phyloP scores from a whole-genome alignment of 208 protist genomes.

The Acanthamoeba triangularis region DNA sequence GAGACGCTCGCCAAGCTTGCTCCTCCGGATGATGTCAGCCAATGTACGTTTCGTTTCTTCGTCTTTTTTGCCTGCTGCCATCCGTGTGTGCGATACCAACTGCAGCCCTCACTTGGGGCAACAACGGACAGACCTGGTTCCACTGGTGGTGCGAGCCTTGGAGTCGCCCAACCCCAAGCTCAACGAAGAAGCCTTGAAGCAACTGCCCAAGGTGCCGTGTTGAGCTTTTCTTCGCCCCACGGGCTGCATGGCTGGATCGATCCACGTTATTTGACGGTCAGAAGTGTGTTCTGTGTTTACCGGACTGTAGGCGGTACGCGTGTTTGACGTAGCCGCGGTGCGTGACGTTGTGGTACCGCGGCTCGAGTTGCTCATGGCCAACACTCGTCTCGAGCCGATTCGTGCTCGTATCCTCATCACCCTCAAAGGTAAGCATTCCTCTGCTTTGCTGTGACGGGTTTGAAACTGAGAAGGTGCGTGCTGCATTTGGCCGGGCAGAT shows the following conservation, averaged over 20 bases:
- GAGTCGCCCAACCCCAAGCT: conserved; percentile 50
- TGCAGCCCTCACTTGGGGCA: neutral
- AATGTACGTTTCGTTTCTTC: neutral
- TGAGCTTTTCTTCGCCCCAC: neutral
- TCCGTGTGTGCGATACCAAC: too few relatives aligned
- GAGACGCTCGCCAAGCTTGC: conserved; percentile 43
- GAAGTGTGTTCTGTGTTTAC: too few relatives aligned
- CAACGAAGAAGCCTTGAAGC: conserved; percentile 33
- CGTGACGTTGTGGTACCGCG: neutral
- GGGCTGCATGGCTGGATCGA: too few relatives aligned
- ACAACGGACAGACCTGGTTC: conserved; percentile 5
- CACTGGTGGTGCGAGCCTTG: neutral
- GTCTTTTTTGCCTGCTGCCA: neutral
- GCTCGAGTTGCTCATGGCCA: conserved; percentile 4
- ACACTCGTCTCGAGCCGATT: conserved; percentile 11
- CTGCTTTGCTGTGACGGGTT: neutral
- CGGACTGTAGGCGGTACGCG: neutral
- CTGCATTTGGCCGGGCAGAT: neutral
- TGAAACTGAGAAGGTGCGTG: neutral
- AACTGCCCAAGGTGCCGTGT: conserved; percentile 11
- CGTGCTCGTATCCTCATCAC: conserved; percentile 14
- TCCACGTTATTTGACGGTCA: too few relatives aligned
- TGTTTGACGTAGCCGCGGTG: neutral
- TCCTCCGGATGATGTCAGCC: neutral
- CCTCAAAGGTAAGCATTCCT: neutral